Evolutionary conservation across 2,329 filamentous ascomycete genomes (phyloP).

Genomic region (Ceratocystis colombiana): DNA sequence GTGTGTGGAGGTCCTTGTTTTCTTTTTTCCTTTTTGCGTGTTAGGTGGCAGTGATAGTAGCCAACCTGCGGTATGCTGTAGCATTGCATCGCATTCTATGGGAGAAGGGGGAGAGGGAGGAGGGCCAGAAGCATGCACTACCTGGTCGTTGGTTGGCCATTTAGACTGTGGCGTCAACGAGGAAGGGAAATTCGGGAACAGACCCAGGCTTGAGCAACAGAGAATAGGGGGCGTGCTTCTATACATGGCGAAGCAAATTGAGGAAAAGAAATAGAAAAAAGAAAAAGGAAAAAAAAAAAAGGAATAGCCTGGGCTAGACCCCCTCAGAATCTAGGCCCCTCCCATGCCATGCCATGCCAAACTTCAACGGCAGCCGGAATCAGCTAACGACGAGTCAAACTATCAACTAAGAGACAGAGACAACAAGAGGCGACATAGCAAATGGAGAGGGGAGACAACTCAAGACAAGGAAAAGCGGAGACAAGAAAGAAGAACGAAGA

Average conservation of each 20-base stretch:
- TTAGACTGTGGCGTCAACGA: neutral
- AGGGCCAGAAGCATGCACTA: neutral
- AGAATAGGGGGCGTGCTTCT: neutral
- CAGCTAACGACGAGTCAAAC: slow-evolving; percentile 12
- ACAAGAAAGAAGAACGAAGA: neutral
- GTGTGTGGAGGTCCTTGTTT: neutral
- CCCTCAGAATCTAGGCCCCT: neutral
- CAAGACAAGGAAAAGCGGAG: neutral
- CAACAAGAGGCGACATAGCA: neutral
- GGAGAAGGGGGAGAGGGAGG: too few relatives aligned
- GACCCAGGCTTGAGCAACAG: neutral
- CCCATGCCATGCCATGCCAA: slow-evolving; percentile 6
- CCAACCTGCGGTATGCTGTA: neutral
- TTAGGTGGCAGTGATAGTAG: neutral
- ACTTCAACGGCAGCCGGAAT: slow-evolving; percentile 5
- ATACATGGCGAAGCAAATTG: neutral
- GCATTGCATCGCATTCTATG: neutral
- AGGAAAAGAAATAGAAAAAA: neutral
- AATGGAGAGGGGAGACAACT: neutral
- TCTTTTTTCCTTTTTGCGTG: too few relatives aligned
- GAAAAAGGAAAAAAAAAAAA: neutral
- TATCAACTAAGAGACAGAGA: slow-evolving; percentile 7
- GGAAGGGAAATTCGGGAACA: neutral
- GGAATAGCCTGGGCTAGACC: neutral
- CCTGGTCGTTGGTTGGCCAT: neutral